Evolutionary conservation across 345 rosid genomes (phyloP).

Genomic region (Linum usitatissimum): DNA sequence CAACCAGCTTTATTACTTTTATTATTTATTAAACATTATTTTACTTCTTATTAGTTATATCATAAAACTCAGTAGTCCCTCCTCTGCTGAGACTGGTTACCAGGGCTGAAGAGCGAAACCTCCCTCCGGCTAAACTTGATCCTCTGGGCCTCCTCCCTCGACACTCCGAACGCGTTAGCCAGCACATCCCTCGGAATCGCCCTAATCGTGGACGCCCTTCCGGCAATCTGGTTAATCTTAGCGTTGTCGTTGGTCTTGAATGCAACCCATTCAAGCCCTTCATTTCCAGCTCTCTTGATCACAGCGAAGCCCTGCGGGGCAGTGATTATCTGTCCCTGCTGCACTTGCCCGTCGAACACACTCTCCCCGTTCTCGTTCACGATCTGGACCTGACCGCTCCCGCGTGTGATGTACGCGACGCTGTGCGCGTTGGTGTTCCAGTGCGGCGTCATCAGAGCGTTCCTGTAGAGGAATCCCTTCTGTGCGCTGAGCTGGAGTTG

Average conservation of each 20-base stretch:
- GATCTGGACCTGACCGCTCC: constrained; percentile 26
- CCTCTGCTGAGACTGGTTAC: not conserved
- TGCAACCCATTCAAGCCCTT: constrained; percentile 29
- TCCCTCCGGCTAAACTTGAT: constrained; percentile 19
- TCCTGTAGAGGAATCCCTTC: constrained; percentile 35
- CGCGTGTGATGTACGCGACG: constrained; percentile 23
- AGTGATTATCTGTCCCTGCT: constrained; percentile 25
- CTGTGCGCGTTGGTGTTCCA: constrained; percentile 35
- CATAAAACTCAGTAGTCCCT: not conserved
- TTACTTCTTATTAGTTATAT: too few species aligned
- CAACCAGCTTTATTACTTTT: not conserved
- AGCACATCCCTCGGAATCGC: constrained; percentile 28
- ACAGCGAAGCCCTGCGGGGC: constrained; percentile 27
- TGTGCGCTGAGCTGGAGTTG: constrained; percentile 41
- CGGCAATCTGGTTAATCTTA: constrained; percentile 18
- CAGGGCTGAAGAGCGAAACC: not conserved
- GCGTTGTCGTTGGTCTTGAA: constrained; percentile 30
- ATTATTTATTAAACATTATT: too few species aligned
- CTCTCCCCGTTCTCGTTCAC: constrained; percentile 20
- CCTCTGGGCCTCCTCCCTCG: constrained; percentile 26
- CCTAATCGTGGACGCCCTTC: constrained; percentile 20
- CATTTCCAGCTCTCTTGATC: constrained; percentile 20
- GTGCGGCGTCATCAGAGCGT: constrained; percentile 27
- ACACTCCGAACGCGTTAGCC: constrained; percentile 22
- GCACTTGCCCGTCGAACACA: constrained; percentile 19